Evolutionary conservation across 345 rosid species (phyloP), one percentile per base, ranked within the genome.

Genomic region (Ailanthus altissimus): DNA sequence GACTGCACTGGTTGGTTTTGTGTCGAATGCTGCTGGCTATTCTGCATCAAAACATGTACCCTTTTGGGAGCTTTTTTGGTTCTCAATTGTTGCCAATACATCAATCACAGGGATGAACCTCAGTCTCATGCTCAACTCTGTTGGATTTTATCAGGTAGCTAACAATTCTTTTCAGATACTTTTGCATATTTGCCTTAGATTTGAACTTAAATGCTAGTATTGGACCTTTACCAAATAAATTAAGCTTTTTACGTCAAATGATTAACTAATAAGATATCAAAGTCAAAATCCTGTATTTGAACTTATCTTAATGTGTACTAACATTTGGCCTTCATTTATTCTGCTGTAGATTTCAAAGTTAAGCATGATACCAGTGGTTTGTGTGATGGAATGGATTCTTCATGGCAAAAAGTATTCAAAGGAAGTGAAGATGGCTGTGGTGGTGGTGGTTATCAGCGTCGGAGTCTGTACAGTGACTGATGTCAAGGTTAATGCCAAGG

Each of bases 341-440:
- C 45, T 46, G 49, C 15, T 61, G 57, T 84, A 94, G 98, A 94
- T 94, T 78, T 94, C 99, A 74, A 94, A 94, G 77, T 83, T 94
- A 79, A 94, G 97, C 77, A 94, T 94, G 99, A 93, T 94, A 83
- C 99, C 99, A 1, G 98, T 94, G 53, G 98, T 94, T 8, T 91
- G 99, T 75, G 86, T 94, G 59, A 80, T 94, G 98, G 99, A 94
- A 77, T 93, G 99, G 99, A 86, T 94, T 79, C 86, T 94, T 51
- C 97, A 95, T 79, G 86, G 79, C 75, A 91, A 93, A 75, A 94
- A 83, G 61, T 95, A 91, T 82, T 85, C 88, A 10, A 89, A 67
- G 75, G 94, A 90, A 90, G 93, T 93, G 67, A 95, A 93, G 72
- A 77, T 89, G 26, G 84, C 98, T 16, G 99, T 95, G 16, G 18